These are phyloP conservation scores for Tolypocladium paradoxum DNA, from an alignment of 2,329 filamentous ascomycete species.

Conservation along the genomic window DNA sequence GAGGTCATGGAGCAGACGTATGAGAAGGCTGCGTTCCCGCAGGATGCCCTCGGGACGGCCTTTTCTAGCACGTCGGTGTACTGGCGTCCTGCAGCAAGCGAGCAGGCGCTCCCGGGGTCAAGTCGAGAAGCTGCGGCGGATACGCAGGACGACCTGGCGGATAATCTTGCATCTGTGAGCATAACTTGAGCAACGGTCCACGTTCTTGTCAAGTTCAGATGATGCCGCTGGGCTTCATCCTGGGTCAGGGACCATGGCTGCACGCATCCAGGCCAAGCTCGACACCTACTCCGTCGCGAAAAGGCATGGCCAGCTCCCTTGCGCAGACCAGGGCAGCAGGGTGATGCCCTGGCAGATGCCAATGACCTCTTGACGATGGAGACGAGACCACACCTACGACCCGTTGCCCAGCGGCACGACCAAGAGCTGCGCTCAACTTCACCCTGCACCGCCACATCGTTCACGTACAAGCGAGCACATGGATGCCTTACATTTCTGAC, in stretches of 20 bases:
- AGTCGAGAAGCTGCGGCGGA: too few species aligned
- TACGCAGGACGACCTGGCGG: too few species aligned
- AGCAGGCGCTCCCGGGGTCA: not conserved
- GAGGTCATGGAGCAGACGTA: constrained; percentile 8
- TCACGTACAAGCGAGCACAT: not conserved
- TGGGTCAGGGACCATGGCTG: too few species aligned
- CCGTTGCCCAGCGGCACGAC: not conserved
- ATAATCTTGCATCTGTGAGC: not conserved
- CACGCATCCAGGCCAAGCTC: too few species aligned
- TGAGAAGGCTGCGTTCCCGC: constrained; percentile 7
- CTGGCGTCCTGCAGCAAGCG: constrained; percentile 1
- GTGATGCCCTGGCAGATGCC: too few species aligned
- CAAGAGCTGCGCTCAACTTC: too few species aligned
- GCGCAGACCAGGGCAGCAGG: too few species aligned
- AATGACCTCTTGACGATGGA: too few species aligned
- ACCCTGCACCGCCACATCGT: not conserved
- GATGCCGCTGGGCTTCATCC: too few species aligned
- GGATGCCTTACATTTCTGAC: not conserved
- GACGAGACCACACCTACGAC: too few species aligned
- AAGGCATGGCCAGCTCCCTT: too few species aligned
- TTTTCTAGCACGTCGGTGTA: constrained; percentile 13
- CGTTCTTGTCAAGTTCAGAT: not conserved
- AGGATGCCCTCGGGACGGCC: constrained; percentile 3
- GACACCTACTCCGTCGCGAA: too few species aligned
- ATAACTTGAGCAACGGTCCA: not conserved